Evolutionary conservation across 192 early-diverging fungal species (phyloP).

Genomic region (Powellomyces hirtus): DNA sequence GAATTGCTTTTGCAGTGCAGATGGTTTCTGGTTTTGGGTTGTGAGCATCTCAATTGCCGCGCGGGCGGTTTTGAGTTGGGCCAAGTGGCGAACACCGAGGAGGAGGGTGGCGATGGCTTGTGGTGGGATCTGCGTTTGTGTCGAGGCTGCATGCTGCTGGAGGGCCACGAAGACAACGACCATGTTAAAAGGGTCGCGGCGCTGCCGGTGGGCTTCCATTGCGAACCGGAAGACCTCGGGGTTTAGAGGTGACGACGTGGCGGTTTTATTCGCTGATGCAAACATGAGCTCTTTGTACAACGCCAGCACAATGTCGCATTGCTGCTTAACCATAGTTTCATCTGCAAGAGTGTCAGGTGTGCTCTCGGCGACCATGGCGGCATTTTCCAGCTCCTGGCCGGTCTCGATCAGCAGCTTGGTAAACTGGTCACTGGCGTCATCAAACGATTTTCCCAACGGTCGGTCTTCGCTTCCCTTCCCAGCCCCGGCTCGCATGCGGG

Average conservation of each 20-base stretch:
- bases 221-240: slow-evolving; percentile 11
- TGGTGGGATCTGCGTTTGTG: background rate
- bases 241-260: background rate
- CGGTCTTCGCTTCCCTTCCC: background rate
- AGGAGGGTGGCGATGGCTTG: slow-evolving; percentile 1
- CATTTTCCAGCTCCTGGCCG: slow-evolving; percentile 25
- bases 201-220: slow-evolving; percentile 13
- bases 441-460: slow-evolving; percentile 10
- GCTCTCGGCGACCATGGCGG: background rate
- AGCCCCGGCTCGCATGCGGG: slow-evolving; percentile 18
- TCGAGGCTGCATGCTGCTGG: background rate
- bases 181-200: slow-evolving; percentile 3
- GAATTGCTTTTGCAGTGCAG: background rate
- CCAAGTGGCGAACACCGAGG: slow-evolving; percentile 7
- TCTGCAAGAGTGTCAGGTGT: background rate
- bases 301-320: slow-evolving; percentile 3
- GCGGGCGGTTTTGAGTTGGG: background rate
- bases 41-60: background rate
- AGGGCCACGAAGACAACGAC: slow-evolving; percentile 15
- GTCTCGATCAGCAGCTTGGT: slow-evolving; percentile 13
- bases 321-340: background rate
- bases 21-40: background rate
- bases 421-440: slow-evolving; percentile 21
- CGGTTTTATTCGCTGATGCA: background rate
- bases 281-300: slow-evolving; percentile 14